Conservation (phyloP, 345 rosid species). For the Zanthoxylum bungeanum region DNA sequence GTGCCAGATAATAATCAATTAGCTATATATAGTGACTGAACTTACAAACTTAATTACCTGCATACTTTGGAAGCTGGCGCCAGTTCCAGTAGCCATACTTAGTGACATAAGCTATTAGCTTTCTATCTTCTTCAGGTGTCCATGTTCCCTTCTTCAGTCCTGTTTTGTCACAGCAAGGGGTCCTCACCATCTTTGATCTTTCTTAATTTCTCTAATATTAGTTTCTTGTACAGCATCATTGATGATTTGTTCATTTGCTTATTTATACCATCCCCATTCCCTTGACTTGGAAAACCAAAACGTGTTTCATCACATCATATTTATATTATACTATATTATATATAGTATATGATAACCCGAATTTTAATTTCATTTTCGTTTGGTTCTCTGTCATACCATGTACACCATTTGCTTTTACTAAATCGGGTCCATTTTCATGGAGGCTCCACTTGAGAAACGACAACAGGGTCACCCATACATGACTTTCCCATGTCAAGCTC, state of each 20-base stretch:
- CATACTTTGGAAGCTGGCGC: conserved; percentile 59
- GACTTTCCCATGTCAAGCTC: too few species aligned
- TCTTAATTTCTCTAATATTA: neutral
- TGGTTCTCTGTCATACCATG: too few species aligned
- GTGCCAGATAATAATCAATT: too few species aligned
- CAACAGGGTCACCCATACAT: too few species aligned
- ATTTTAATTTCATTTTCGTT: too few species aligned
- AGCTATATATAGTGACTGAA: too few species aligned
- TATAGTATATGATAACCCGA: too few species aligned
- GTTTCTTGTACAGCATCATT: neutral
- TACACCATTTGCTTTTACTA: too few species aligned
- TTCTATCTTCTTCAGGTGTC: conserved; percentile 61
- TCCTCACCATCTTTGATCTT: conserved; percentile 42
- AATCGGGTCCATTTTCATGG: neutral
- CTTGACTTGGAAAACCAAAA: conserved; percentile 2
- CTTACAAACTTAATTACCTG: conserved; percentile 30
- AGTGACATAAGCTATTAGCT: conserved; percentile 43
- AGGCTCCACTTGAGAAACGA: neutral
- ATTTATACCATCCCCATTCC: conserved; percentile 11
- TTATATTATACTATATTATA: too few species aligned
- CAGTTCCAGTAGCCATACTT: conserved; percentile 60
- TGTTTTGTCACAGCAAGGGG: conserved; percentile 39
- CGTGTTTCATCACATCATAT: conserved; percentile 23
- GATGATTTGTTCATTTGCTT: neutral
- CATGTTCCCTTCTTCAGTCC: conserved; percentile 58